phyloP scores from a whole-genome alignment of 495 filamentous ascomycete genomes.

The Massariosphaeria phaeospora region DNA sequence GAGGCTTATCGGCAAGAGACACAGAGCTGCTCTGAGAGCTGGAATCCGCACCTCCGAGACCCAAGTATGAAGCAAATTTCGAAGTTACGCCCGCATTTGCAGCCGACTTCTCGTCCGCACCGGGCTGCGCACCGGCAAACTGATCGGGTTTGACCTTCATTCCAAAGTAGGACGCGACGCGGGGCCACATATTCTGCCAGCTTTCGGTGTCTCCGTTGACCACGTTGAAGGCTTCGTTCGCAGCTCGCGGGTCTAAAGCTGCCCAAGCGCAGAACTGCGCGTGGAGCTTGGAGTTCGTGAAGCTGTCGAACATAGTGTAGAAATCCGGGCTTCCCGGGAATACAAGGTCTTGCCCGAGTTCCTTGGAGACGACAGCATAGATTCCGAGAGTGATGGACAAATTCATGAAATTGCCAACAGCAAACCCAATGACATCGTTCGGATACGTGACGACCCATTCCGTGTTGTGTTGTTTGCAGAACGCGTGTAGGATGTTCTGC shows the following conservation, averaged over 20 bases:
- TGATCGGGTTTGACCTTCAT: conserved; percentile 35
- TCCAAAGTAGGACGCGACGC: conserved; percentile 45
- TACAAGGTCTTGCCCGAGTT: conserved; percentile 39
- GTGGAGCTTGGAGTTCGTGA: conserved; percentile 44
- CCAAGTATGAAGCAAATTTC: no score
- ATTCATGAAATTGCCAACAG: conserved; percentile 50
- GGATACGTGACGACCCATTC: conserved; percentile 45
- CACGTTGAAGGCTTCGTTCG: conserved; percentile 47
- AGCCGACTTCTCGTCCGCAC: no score
- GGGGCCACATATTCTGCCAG: conserved; percentile 47
- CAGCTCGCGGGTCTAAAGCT: conserved; percentile 39
- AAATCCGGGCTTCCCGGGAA: conserved; percentile 45
- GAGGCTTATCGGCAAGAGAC: no score
- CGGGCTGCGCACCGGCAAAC: no score
- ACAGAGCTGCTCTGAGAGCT: no score
- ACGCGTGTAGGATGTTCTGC: conserved; percentile 45
- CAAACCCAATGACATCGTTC: conserved; percentile 49
- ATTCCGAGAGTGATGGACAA: conserved; percentile 46
- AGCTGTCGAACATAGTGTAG: conserved; percentile 40
- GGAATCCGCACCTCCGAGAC: no score
- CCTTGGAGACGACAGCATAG: conserved; percentile 45
- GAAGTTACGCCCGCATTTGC: no score
- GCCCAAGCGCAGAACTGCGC: conserved; percentile 50
- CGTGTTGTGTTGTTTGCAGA: conserved; percentile 34
- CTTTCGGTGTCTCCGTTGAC: conserved; percentile 44